phyloP scores from a whole-genome alignment of 768 basidiomycete genomes.

The Lactifluus pinguis region DNA sequence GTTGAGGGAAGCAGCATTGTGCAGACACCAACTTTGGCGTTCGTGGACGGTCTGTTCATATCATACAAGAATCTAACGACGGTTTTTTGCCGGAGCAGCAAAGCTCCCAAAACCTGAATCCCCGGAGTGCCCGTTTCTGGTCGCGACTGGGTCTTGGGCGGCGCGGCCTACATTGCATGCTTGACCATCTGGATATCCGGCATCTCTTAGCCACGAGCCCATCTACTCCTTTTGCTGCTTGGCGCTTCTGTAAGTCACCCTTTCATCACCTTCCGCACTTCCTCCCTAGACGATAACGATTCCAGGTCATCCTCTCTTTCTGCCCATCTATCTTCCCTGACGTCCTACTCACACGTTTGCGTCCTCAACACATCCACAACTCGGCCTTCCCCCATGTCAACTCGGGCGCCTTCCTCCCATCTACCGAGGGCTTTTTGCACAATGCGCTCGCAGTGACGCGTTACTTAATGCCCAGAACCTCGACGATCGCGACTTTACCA shows the following conservation, averaged over 20 bases:
- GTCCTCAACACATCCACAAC: conserved; percentile 74
- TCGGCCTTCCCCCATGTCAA: conserved; percentile 51
- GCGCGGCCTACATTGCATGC: conserved; percentile 75
- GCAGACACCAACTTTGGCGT: conserved; percentile 22
- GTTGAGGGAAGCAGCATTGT: no score
- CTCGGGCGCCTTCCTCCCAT: conserved; percentile 27
- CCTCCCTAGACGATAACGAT: neutral
- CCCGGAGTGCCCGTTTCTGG: conserved; percentile 63
- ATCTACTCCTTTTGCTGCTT: conserved; percentile 65
- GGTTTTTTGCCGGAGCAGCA: conserved; percentile 47
- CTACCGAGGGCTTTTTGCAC: conserved; percentile 25
- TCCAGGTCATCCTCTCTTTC: conserved; percentile 65
- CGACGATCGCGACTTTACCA: conserved; percentile 47
- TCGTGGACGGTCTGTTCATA: conserved; percentile 61
- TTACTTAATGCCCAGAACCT: conserved; percentile 78
- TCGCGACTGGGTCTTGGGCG: conserved; percentile 67
- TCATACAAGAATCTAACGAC: conserved; percentile 40
- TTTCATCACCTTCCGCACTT: neutral
- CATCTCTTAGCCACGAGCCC: conserved; percentile 68
- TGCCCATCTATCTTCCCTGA: conserved; percentile 74
- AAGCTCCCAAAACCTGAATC: conserved; percentile 61
- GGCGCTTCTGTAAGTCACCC: conserved; percentile 64
- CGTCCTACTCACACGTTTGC: conserved; percentile 61
- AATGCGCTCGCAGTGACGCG: conserved; percentile 74
- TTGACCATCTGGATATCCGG: conserved; percentile 68